Conservation (phyloP, 805 yeast species). For the Candida ascalaphidarum region DNA sequence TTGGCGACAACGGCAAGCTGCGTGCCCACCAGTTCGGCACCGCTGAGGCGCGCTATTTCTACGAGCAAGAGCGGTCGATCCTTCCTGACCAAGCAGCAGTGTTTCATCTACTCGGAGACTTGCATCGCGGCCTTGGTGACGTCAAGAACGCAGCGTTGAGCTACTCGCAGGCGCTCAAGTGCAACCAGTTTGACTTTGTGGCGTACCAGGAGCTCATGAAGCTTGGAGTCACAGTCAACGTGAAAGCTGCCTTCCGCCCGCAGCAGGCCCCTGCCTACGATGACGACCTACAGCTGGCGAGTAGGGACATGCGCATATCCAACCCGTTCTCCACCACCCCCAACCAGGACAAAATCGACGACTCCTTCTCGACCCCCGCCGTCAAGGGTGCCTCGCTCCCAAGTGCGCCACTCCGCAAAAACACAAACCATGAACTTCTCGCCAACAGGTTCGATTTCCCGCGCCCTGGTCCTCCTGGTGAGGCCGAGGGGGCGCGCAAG, state of each 20-base stretch:
- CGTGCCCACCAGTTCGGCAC: conserved; percentile 1
- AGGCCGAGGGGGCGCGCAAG: conserved; percentile 14
- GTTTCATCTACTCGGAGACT: conserved; percentile 60
- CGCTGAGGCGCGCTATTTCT: conserved; percentile 13
- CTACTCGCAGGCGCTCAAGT: conserved; percentile 59
- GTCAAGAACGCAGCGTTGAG: conserved; percentile 54
- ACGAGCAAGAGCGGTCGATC: conserved; percentile 29
- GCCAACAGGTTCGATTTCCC: no score
- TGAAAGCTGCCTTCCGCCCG: conserved; percentile 42
- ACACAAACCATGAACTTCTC: no score
- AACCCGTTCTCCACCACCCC: conserved; percentile 26
- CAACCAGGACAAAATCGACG: conserved; percentile 14
- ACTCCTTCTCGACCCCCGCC: conserved; percentile 9
- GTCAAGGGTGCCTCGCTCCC: conserved; percentile 17
- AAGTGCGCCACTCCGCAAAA: conserved; percentile 29
- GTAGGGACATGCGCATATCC: conserved; percentile 6
- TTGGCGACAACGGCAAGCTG: conserved; percentile 1
- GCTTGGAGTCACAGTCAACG: conserved; percentile 62
- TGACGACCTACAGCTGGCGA: no score
- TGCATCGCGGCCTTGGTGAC: conserved; percentile 53
- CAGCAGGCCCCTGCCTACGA: no score
- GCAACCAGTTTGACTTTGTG: conserved; percentile 80
- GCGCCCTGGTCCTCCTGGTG: no score
- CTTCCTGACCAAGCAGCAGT: conserved; percentile 67
- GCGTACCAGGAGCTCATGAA: conserved; percentile 70